Percentiles rank a stretch among this genome's conserved stretches.
These are phyloP conservation scores for Gossypium trilobum DNA, from an alignment of 441 rosid species.

Conservation along the genomic window DNA sequence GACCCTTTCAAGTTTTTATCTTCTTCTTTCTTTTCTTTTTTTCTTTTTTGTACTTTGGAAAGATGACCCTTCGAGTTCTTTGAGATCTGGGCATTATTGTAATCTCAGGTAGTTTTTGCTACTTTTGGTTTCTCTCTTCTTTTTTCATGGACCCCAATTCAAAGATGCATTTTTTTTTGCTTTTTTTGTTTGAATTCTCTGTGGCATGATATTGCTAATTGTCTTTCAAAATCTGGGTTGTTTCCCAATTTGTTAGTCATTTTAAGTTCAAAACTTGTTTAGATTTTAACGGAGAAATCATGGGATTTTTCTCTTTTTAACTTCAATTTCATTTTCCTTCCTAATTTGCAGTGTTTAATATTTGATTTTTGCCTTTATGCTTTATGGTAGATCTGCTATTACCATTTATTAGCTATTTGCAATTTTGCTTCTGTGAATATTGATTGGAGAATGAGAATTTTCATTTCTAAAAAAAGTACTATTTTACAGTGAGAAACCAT, in stretches of 20 bases:
- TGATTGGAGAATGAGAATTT: neutral
- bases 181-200: neutral
- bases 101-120: constrained; percentile 18
- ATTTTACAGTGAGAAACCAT: neutral
- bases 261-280: neutral
- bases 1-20: neutral
- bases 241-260: neutral
- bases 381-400: neutral
- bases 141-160: constrained; percentile 24
- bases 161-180: neutral
- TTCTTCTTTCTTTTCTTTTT: neutral
- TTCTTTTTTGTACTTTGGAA: neutral
- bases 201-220: neutral
- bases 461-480: neutral
- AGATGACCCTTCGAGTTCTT: neutral
- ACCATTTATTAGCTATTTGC: neutral
- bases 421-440: neutral
- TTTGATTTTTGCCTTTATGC: neutral
- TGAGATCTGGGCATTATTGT: constrained; percentile 29
- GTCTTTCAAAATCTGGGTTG: constrained; percentile 14
- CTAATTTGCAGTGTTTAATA: neutral
- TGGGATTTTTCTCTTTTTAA: neutral
- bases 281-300: too few relatives aligned
- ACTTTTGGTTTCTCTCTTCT: neutral
- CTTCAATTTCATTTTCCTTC: neutral